Evolutionary conservation across 2,329 filamentous ascomycete species (phyloP).

Genomic region (Cadophora sp.): DNA sequence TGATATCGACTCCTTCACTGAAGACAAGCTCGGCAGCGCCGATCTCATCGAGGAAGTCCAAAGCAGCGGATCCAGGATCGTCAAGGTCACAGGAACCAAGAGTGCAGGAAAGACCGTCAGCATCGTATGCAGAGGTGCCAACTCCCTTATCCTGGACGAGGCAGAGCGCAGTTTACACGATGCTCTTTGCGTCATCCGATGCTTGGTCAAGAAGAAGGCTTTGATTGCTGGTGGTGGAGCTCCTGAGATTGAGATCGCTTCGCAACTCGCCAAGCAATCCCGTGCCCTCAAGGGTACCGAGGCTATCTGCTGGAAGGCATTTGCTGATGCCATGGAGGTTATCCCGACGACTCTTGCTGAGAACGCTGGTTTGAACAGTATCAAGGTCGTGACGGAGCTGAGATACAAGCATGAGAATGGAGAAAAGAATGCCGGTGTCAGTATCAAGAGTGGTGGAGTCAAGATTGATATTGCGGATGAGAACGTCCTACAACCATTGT

Average conservation of each 20-base stretch:
- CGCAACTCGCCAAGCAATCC: conserved; percentile 81
- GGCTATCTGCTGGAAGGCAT: conserved; percentile 98
- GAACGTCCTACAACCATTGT: conserved; percentile 92
- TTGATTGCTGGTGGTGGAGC: conserved; percentile 96
- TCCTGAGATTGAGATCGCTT: conserved; percentile 94
- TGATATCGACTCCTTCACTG: conserved; percentile 97
- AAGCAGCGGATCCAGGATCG: conserved; percentile 85
- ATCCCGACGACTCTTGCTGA: conserved; percentile 96
- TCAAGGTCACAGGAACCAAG: conserved; percentile 94
- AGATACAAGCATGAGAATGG: conserved; percentile 93
- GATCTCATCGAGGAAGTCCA: conserved; percentile 94
- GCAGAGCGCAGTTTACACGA: conserved; percentile 97
- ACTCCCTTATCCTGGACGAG: conserved; percentile 93
- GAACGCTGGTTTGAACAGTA: conserved; percentile 96
- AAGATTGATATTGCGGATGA: conserved; percentile 97
- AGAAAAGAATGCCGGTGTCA: conserved; percentile 95
- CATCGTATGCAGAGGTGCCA: conserved; percentile 92
- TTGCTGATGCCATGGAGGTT: conserved; percentile 96
- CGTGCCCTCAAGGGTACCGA: conserved; percentile 89
- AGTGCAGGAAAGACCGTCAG: conserved; percentile 86
- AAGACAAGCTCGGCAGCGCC: conserved; percentile 95
- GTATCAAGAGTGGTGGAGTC: conserved; percentile 96
- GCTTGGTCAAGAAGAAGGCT: conserved; percentile 99
- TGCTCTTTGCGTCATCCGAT: conserved; percentile 95
- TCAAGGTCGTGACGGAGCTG: conserved; percentile 97